phyloP scores from a whole-genome alignment of 2,329 filamentous ascomycete species.

The Coniella lustricola region DNA sequence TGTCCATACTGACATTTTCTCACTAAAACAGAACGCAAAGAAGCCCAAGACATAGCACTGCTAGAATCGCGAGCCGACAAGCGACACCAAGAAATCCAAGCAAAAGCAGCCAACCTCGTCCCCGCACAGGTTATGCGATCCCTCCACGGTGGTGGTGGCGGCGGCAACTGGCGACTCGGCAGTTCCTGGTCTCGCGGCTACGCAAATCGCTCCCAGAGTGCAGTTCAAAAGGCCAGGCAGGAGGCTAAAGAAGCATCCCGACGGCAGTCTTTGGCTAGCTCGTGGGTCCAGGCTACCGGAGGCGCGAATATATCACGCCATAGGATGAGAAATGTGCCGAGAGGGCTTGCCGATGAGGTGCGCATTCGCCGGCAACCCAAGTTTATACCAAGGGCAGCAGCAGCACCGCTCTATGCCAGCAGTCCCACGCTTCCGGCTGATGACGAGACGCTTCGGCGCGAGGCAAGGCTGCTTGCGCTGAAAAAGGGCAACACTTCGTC shows the following conservation, averaged over 20 bases:
- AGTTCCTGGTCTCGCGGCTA: background rate
- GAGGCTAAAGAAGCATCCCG: conserved; percentile 48
- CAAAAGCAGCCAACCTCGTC: background rate
- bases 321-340: conserved; percentile 24
- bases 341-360: conserved; percentile 32
- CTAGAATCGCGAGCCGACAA: background rate
- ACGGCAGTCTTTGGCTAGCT: conserved; percentile 27
- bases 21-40: background rate
- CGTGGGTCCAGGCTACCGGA: conserved; percentile 36
- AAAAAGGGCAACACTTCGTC: conserved; percentile 7
- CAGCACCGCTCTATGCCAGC: background rate
- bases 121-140: conserved; percentile 24
- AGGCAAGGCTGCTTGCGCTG: conserved; percentile 7
- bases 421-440: background rate
- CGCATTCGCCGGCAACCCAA: conserved; percentile 36
- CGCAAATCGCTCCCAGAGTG: conserved; percentile 28
- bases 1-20: background rate
- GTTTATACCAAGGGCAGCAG: conserved; percentile 19
- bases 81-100: background rate
- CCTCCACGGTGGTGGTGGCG: background rate
- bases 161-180: background rate
- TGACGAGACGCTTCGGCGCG: conserved; percentile 11
- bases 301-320: conserved; percentile 37
- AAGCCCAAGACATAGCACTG: background rate
- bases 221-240: conserved; percentile 49